A percentile compares a stretch with the other conserved stretches of the same genome.
phyloP scores from a whole-genome alignment of 495 filamentous ascomycete species.

The Lentithecium fluviatile region DNA sequence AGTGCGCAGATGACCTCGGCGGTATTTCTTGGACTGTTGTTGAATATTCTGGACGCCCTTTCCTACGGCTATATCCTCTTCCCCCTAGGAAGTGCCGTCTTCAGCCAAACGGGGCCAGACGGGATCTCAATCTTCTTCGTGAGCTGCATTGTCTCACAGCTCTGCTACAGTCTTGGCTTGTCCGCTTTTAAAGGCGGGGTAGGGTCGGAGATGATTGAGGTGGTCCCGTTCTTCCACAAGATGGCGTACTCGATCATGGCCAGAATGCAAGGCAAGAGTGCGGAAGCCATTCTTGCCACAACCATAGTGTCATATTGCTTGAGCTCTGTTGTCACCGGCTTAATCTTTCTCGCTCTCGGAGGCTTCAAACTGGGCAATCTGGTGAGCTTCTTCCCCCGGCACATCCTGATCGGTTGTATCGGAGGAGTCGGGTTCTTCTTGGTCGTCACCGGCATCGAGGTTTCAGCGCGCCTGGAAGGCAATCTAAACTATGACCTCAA shows the following conservation, averaged over 20 bases:
- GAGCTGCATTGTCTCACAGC: slow-evolving; percentile 89
- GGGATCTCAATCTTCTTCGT: slow-evolving; percentile 99
- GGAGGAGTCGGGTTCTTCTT: slow-evolving; percentile 98
- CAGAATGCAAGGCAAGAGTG: slow-evolving; percentile 73
- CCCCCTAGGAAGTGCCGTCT: slow-evolving; percentile 80
- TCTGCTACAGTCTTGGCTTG: slow-evolving; percentile 82
- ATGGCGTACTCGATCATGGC: slow-evolving; percentile 89
- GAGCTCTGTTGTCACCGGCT: slow-evolving; percentile 85
- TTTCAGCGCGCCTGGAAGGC: slow-evolving; percentile 84
- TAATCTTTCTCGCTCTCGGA: slow-evolving; percentile 90
- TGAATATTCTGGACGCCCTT: slow-evolving; percentile 91
- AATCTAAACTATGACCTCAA: slow-evolving; percentile 73
- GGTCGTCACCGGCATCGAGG: slow-evolving; percentile 85
- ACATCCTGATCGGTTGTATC: slow-evolving; percentile 96
- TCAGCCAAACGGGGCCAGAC: slow-evolving; percentile 78
- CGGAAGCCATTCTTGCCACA: slow-evolving; percentile 83
- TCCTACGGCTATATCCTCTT: slow-evolving; percentile 95
- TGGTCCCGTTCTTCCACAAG: slow-evolving; percentile 95
- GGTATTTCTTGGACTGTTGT: slow-evolving; percentile 79
- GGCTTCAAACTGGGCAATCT: slow-evolving; percentile 79
- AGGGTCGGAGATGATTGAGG: slow-evolving; percentile 98
- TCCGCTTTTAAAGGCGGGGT: slow-evolving; percentile 90
- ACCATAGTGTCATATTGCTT: slow-evolving; percentile 87
- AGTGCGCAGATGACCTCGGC: slow-evolving; percentile 71
- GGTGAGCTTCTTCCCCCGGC: slow-evolving; percentile 92